Percentiles rank a stretch among this genome's conserved stretches.
phyloP scores from a whole-genome alignment of 768 basidiomycete genomes.

The Pleurotus platypus region DNA sequence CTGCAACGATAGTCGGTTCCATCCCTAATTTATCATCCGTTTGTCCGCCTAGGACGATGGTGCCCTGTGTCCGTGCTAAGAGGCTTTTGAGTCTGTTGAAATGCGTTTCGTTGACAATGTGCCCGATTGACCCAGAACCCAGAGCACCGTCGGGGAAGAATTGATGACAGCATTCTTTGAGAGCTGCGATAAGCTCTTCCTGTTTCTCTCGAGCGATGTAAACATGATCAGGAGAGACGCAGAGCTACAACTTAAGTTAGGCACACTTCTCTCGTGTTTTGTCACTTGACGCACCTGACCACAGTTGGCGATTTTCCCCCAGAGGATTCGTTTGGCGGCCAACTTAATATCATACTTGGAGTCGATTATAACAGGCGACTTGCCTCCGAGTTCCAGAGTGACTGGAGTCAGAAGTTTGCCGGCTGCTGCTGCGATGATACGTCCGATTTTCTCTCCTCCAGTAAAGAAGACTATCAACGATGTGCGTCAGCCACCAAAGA shows the following conservation, averaged over 20 bases:
- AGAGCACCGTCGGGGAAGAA: slow-evolving; percentile 58
- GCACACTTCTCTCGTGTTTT: no score
- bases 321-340: slow-evolving; percentile 62
- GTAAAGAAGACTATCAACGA: slow-evolving; percentile 13
- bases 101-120: slow-evolving; percentile 54
- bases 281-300: slow-evolving; percentile 45
- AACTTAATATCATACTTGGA: slow-evolving; percentile 34
- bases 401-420: slow-evolving; percentile 51
- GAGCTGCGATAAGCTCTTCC: slow-evolving; percentile 40
- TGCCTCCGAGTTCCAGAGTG: slow-evolving; percentile 55
- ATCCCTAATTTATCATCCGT: slow-evolving; percentile 41
- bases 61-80: slow-evolving; percentile 51
- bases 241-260: slow-evolving; percentile 41
- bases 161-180: slow-evolving; percentile 36
- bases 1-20: slow-evolving; percentile 56
- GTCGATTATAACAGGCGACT: slow-evolving; percentile 44
- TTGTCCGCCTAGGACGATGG: slow-evolving; percentile 50
- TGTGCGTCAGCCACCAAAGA: not conserved
- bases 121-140: slow-evolving; percentile 35
- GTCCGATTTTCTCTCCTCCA: slow-evolving; percentile 34
- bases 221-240: slow-evolving; percentile 53
- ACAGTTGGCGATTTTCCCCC: slow-evolving; percentile 62
- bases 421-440: slow-evolving; percentile 50
- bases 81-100: slow-evolving; percentile 50
- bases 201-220: slow-evolving; percentile 36